Base-by-base conservation (phyloP, 2,329 filamentous ascomycete species). In the Colletotrichum australisinense region DNA sequence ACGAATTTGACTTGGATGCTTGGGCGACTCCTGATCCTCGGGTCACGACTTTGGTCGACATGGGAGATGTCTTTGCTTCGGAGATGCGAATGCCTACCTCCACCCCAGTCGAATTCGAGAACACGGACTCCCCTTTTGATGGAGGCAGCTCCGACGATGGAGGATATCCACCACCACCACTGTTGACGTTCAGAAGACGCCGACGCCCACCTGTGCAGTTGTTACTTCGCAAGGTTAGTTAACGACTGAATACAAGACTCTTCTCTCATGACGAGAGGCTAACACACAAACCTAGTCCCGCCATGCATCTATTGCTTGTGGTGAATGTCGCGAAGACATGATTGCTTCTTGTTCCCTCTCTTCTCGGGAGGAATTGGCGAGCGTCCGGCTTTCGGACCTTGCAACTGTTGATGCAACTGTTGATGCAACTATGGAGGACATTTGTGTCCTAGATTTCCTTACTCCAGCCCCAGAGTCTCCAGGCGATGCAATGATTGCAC, bases 201-300 rank as follows among this genome's bases (percentile, higher is more conserved):
- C 53, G 22, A 56, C 7, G n/a, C 22, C 14, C 11, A 14, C 22
- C 24, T 24, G 16, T 19, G 22, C 26, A 14, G 53, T 22, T 16
- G 52, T 22, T 24, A 57, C 24, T 60, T 26, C 28, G 42, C 26
- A 53, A 69, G 67, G 70, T 73, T 53, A 55, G 70, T 69, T 65
- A 24, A 73, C 46, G 58, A 55, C 32, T 26, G 6, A 69, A 56
- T 64, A 59, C 4, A 65, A 9, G 49, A 49, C 11, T 58, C 28
- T 55, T 71, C 70, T 73, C 68, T 60, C 42, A 8, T 30, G 49
- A 53, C 24, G 70, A 73, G 70, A 69, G 55, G 70, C 70, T 73
- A 38, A 73, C 70, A 62, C 14, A 56, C 32, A 53, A 8, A 35
- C 67, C 59, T 67, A 73, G 70, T 46, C 67, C 35, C 66, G 42